Percentiles rank a stretch among this genome's conserved stretches.
phyloP scores from a whole-genome alignment of 331 rosid species.

The Prunus yedoensis region DNA sequence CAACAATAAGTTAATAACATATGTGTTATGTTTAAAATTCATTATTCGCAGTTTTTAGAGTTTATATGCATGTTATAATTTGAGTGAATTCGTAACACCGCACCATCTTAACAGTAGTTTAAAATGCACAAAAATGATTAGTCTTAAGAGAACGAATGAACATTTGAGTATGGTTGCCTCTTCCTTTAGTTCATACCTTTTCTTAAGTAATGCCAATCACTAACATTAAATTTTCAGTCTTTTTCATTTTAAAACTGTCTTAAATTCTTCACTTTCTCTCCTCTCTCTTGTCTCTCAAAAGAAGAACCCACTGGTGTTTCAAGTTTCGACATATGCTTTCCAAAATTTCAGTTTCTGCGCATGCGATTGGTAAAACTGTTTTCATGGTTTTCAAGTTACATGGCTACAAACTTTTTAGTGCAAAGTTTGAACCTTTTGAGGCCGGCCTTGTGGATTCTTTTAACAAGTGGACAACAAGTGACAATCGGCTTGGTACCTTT shows the following conservation, averaged over 20 bases:
- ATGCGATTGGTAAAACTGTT: slow-evolving; percentile 29
- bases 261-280: background rate
- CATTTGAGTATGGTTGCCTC: background rate
- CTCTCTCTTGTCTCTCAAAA: slow-evolving; percentile 46
- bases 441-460: background rate
- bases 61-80: too few species aligned
- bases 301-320: slow-evolving; percentile 56
- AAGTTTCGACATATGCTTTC: slow-evolving; percentile 15
- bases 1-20: too few species aligned
- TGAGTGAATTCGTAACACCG: too few species aligned
- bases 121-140: too few species aligned
- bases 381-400: background rate
- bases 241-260: background rate
- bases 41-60: too few species aligned
- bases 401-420: background rate
- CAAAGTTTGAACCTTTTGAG: background rate
- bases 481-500: background rate
- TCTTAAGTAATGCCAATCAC: slow-evolving; percentile 33
- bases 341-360: slow-evolving; percentile 37
- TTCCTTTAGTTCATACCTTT: background rate
- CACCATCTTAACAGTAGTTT: too few species aligned
- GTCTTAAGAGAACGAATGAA: too few species aligned
- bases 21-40: too few species aligned
- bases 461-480: slow-evolving; percentile 11
- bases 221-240: background rate